These are phyloP conservation scores for Debaryomyces subglobosus DNA, from an alignment of 1,139 yeast genomes.

Conservation along the genomic window DNA sequence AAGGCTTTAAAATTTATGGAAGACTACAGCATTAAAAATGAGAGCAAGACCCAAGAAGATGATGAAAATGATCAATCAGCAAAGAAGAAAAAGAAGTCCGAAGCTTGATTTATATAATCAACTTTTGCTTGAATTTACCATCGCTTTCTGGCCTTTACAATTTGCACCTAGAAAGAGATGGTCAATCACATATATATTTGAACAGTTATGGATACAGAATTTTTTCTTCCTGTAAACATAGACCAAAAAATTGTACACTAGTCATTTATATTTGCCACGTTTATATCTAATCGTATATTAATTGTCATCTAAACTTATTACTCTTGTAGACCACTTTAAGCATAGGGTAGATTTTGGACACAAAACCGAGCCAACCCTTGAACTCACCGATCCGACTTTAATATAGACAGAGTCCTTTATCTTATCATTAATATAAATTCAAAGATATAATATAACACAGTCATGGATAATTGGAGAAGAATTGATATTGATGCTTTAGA, in stretches of 20 bases:
- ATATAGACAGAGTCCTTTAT: background rate
- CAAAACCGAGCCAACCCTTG: conserved; percentile 9
- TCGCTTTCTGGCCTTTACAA: background rate
- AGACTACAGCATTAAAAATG: conserved; percentile 24
- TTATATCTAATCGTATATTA: conserved; percentile 7
- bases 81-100: conserved; percentile 5
- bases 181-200: background rate
- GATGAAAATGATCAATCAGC: conserved; percentile 11
- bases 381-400: background rate
- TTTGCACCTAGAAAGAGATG: background rate
- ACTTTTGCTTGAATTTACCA: background rate
- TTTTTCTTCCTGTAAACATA: background rate
- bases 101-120: background rate
- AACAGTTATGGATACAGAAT: background rate
- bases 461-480: conserved; percentile 65
- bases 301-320: background rate
- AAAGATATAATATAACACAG: conserved; percentile 7
- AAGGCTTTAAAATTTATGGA: conserved; percentile 42
- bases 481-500: conserved; percentile 91
- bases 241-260: conserved; percentile 1
- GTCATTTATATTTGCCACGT: background rate
- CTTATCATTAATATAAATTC: conserved; percentile 6
- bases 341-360: background rate
- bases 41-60: conserved; percentile 12
- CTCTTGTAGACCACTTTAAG: background rate